Base-by-base conservation (phyloP, 2,329 filamentous ascomycete genomes). In the Penicillium sp. region DNA sequence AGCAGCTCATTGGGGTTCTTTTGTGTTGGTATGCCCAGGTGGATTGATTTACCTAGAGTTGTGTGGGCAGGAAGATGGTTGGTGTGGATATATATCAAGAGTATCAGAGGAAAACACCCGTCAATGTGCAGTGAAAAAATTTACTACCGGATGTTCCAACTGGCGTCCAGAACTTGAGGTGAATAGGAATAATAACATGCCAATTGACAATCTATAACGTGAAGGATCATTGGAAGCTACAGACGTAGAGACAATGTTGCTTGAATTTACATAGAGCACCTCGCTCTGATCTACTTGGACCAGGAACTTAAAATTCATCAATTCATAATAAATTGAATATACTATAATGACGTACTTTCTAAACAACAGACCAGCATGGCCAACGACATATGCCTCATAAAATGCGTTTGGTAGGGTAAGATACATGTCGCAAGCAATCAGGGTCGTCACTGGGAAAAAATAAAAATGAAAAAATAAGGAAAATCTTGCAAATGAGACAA, bases 361-460 rank as follows among this genome's bases (percentile, higher is more conserved):
- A 54, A 45, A 47, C 51, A 46, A 44, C 37, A 56, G 45, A 53
- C 33, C 29, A 46, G 29, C 42, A 33, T 51, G 41, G 51, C 31
- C 50, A 51, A 53, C 55, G 58, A 63, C 54, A 60, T 52, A 60
- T 58, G 60, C 55, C 58, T 63, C 61, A 56, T 64, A 60, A 63
- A 67, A 69, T 68, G 65, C 58, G 62, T 69, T 67, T 62, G 59
- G 55, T 54, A 68, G 60, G 61, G 64, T 65, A 70, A 65, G 64
- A 70, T 69, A 68, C 67, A 71, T 67, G 60, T 61, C 63, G 67
- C 61, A 57, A 62, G 63, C 62, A 64, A 68, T 62, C 62, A 64
- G 61, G 44, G 58, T 65, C 66, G 63, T 67, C 60, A 62, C 61
- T 63, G 64, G 51, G 15, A 45, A 41, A 37, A 40, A 40, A 43